Evolutionary conservation across 306 rosid genomes (phyloP).

Genomic region (Quercus gilva): DNA sequence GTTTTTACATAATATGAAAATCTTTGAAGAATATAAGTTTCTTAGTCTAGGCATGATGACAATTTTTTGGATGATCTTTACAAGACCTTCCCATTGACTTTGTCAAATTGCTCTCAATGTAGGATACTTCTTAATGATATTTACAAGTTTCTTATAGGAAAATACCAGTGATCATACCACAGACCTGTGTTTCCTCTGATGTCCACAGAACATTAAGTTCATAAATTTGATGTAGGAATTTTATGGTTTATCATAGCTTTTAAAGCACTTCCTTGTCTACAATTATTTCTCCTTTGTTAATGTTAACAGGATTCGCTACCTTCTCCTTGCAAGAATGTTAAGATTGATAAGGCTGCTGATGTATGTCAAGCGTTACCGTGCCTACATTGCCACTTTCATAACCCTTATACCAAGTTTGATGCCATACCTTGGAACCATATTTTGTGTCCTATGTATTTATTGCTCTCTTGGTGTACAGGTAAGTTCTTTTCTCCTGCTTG

Average conservation of each 20-base stretch:
- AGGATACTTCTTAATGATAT: not conserved
- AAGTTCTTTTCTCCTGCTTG: conserved; percentile 23
- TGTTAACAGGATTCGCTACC: conserved; percentile 90
- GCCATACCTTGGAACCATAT: conserved; percentile 95
- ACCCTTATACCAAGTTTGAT: conserved; percentile 94
- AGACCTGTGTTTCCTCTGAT: not conserved
- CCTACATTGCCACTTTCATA: conserved; percentile 86
- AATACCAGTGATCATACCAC: too few relatives aligned
- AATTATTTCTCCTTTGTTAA: conserved; percentile 15
- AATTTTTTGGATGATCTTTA: not conserved
- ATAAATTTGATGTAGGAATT: not conserved
- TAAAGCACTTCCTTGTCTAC: not conserved
- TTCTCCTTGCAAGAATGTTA: conserved; percentile 89
- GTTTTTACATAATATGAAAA: not conserved
- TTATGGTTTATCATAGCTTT: not conserved
- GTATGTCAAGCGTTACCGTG: conserved; percentile 74
- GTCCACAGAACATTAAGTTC: not conserved
- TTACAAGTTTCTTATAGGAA: not conserved
- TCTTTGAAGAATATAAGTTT: not conserved
- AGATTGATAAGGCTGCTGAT: conserved; percentile 87
- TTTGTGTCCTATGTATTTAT: conserved; percentile 77
- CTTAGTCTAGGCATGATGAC: not conserved
- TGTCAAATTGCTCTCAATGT: not conserved
- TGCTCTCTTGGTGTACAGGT: conserved; percentile 95
- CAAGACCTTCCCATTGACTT: not conserved